Evolutionary conservation across 352 stramenopile species (phyloP).

Genomic region (Phytopythium sindhum): DNA sequence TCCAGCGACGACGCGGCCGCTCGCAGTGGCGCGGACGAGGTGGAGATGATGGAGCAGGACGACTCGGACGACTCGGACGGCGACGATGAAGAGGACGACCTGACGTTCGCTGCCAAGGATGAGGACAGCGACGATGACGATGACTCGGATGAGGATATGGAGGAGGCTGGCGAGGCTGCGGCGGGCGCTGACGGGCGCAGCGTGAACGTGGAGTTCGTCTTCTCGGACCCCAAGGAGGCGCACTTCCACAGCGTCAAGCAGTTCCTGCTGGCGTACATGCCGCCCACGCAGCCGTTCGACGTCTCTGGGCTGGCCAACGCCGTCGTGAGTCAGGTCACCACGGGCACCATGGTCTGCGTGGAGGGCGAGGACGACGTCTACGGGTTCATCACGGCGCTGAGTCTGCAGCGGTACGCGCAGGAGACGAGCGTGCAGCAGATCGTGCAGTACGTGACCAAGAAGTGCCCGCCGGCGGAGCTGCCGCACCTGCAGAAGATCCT

Average conservation of each 20-base stretch:
- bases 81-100: constrained; percentile 49
- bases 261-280: constrained; percentile 73
- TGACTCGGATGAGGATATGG: constrained; percentile 55
- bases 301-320: constrained; percentile 76
- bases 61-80: constrained; percentile 33
- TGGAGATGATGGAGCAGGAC: constrained; percentile 51
- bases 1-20: not conserved
- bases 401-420: constrained; percentile 46
- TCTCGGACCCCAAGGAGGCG: constrained; percentile 70
- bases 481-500: constrained; percentile 62
- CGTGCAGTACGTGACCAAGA: constrained; percentile 73
- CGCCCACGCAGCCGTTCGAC: constrained; percentile 72
- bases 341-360: constrained; percentile 78
- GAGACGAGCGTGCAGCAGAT: constrained; percentile 70
- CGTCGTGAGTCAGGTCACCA: constrained; percentile 68
- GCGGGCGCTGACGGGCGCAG: constrained; percentile 18
- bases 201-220: constrained; percentile 83
- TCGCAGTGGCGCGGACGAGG: constrained; percentile 16
- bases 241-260: constrained; percentile 89
- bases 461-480: constrained; percentile 48
- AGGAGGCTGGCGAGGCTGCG: constrained; percentile 45
- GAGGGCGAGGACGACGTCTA: constrained; percentile 81
- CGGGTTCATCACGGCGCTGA: constrained; percentile 83
- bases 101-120: constrained; percentile 46
- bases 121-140: constrained; percentile 12